Evolutionary conservation across 2,329 filamentous ascomycete species (phyloP).

Genomic region (Penicillium brevicompactum): DNA sequence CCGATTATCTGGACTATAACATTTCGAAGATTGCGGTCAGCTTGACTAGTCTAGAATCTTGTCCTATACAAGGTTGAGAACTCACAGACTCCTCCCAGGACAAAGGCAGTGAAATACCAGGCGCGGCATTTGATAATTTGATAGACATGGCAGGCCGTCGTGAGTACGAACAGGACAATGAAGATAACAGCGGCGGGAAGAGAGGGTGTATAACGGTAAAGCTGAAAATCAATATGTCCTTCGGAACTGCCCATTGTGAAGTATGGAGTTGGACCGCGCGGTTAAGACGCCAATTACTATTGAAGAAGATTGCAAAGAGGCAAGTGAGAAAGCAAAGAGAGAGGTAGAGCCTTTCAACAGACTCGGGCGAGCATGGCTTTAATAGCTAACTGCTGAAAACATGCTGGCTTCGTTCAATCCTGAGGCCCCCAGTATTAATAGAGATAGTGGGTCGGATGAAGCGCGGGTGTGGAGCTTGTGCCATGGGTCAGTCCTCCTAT

Average conservation of each 20-base stretch:
- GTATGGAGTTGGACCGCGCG: neutral
- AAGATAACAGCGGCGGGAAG: slow-evolving; percentile 26
- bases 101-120: slow-evolving; percentile 17
- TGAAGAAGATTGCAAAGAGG: neutral
- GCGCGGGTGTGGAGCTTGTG: neutral
- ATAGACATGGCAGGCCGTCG: slow-evolving; percentile 12
- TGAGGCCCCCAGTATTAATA: neutral
- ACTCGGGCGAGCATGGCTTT: neutral
- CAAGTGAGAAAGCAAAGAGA: neutral
- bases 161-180: slow-evolving; percentile 20
- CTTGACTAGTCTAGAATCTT: neutral
- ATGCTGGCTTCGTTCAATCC: neutral
- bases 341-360: neutral
- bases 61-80: neutral
- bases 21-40: slow-evolving; percentile 2
- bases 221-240: neutral
- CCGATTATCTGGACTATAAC: slow-evolving; percentile 22
- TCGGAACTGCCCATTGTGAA: neutral
- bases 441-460: neutral
- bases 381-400: neutral
- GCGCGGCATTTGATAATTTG: slow-evolving; percentile 10
- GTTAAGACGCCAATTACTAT: neutral
- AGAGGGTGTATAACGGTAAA: slow-evolving; percentile 29
- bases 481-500: neutral
- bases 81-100: slow-evolving; percentile 22